Evolutionary conservation across 2,329 filamentous ascomycete species (phyloP), one percentile per base, ranked within the genome.

Genomic region (Paraphoma sp.): DNA sequence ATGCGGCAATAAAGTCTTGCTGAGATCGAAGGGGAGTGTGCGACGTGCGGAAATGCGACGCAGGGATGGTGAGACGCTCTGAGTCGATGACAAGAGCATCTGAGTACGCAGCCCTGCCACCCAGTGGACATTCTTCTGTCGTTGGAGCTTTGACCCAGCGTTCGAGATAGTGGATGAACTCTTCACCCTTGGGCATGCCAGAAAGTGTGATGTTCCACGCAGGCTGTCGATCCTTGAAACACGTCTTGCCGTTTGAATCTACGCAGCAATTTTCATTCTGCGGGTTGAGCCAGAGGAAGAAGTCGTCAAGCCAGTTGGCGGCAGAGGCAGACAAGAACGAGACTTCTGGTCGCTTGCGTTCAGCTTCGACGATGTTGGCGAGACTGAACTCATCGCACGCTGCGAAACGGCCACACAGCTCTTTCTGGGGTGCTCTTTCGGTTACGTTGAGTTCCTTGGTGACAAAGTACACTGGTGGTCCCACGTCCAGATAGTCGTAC

Each of bases 271-370:
- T 80, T 44, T 93, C 90, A 43, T 76, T 76, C 29, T 74, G 67
- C 0, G 95, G 95, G 66, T 98, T 96, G n/a, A 98, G 81, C 94
- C 95, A 99, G 57, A 92, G 85, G 78, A 98, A 92, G 79, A 92
- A 98, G 73, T 99, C 95, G 64, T 99, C 95, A 16, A 99, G 86
- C 95, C 95, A 99, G 75, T 91, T 97, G 3, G 96, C 95, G 0
- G 94, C 89, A 0, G 93, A 90, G 9, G 93, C 89, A 6, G 92
- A 86, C 64, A 99, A 92, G 75, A 93, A 98, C 1, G 93, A 97
- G 1, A 94, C 83, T 6, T 96, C 86, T 0, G 93, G 85, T 38
- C 95, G 87, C 79, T 97, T 98, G 10, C 95, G 88, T 79, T 99
- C 96, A 65, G 95, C 91, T 74, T 99, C 96, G 4, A 99, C 83